Evolutionary conservation across 495 filamentous ascomycete genomes (phyloP).

Genomic region (Niebla homalea): DNA sequence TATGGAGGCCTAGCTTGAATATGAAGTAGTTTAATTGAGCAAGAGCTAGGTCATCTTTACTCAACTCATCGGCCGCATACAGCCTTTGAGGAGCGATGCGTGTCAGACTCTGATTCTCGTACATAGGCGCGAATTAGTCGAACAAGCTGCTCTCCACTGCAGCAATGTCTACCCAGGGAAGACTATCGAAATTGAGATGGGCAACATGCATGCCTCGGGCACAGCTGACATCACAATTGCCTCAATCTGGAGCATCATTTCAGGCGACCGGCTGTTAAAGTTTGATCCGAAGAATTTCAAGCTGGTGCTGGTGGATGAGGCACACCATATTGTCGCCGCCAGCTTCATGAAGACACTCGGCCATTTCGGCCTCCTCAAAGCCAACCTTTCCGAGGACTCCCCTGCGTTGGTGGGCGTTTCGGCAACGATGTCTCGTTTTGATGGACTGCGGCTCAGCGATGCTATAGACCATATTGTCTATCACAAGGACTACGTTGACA

Average conservation of each 20-base stretch:
- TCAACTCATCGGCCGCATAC: conserved; percentile 72
- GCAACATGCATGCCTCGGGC: conserved; percentile 55
- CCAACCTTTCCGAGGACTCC: conserved; percentile 29
- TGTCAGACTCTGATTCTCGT: conserved; percentile 81
- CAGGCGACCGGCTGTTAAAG: conserved; percentile 59
- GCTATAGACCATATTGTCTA: conserved; percentile 95
- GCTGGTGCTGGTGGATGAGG: conserved; percentile 87
- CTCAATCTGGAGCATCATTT: conserved; percentile 70
- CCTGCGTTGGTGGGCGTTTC: conserved; percentile 83
- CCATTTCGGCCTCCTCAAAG: conserved; percentile 57
- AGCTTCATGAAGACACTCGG: conserved; percentile 58
- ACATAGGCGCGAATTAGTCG: conserved; percentile 87
- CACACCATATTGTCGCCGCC: conserved; percentile 88
- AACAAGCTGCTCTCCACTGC: conserved; percentile 85
- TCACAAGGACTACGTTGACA: conserved; percentile 84
- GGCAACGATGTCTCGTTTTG: conserved; percentile 79
- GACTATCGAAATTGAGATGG: conserved; percentile 83
- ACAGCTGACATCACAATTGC: conserved; percentile 85
- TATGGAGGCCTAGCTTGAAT: conserved; percentile 21
- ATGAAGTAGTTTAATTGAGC: neutral
- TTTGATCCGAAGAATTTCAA: conserved; percentile 76
- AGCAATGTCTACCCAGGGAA: conserved; percentile 62
- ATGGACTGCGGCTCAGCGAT: conserved; percentile 75
- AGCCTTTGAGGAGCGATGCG: conserved; percentile 39
- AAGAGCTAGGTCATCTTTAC: conserved; percentile 75